Conservation (phyloP, 1,284 basidiomycete genomes). For the Apiotrichum porosum region DNA sequence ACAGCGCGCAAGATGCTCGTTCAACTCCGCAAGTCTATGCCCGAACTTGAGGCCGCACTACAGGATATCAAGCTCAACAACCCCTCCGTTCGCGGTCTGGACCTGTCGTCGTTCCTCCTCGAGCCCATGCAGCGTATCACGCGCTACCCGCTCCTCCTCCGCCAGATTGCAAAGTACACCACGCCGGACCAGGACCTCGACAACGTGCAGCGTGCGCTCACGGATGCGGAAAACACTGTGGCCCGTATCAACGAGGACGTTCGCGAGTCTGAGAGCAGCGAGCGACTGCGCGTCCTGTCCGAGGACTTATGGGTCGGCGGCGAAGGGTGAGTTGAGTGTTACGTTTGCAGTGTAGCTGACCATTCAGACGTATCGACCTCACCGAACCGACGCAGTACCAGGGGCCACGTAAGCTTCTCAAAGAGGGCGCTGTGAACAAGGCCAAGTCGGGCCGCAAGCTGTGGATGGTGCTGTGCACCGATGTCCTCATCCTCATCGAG, state of each 20-base stretch:
- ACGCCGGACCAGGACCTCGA: constrained; percentile 56
- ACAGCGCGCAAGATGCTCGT: constrained; percentile 74
- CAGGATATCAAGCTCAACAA: constrained; percentile 52
- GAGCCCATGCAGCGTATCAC: constrained; percentile 95
- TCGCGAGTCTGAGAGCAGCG: constrained; percentile 71
- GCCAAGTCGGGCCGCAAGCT: constrained; percentile 77
- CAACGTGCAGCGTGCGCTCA: constrained; percentile 57
- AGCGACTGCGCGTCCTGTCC: constrained; percentile 66
- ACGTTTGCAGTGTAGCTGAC: not conserved
- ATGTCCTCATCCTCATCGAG: constrained; percentile 73
- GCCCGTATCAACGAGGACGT: constrained; percentile 83
- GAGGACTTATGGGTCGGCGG: constrained; percentile 75
- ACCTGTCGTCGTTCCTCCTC: constrained; percentile 83
- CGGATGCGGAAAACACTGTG: constrained; percentile 67
- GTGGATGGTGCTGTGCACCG: constrained; percentile 70
- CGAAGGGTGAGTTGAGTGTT: constrained; percentile 58
- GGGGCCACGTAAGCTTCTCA: constrained; percentile 68
- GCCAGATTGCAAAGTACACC: constrained; percentile 76
- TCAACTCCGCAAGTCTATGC: constrained; percentile 64
- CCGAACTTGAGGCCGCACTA: constrained; percentile 54
- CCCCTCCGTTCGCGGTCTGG: constrained; percentile 71
- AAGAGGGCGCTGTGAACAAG: constrained; percentile 73
- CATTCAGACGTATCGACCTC: constrained; percentile 70
- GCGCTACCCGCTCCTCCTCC: constrained; percentile 80
- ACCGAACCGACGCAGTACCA: constrained; percentile 78